Evolutionary conservation across 331 rosid species (phyloP), one percentile per base, ranked within the genome.

Genomic region (Quercus phellos): DNA sequence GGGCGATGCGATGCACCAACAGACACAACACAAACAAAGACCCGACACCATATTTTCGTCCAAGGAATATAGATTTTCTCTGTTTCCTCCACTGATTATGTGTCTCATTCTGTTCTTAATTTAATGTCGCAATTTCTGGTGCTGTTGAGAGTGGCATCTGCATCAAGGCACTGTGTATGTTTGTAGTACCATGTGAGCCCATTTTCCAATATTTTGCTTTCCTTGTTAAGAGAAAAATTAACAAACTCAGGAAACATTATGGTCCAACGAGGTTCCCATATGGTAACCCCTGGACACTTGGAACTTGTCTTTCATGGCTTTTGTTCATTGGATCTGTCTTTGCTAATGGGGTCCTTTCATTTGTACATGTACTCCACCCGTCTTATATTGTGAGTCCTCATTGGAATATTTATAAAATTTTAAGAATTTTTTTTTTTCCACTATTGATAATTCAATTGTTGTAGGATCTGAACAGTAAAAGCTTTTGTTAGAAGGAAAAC

Each of bases 301-400:
- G 83, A 84, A 86, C 77, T 84, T 55, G 87, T 79, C 77, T 81
- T 74, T 11, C 7, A 8, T 74, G 76, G 80, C 30, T 79, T 27
- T 68, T 60, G 89, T 88, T 70, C 89, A 83, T 60, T 88, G 92
- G 72, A 83, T 78, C 84, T 59, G 70, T 73, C 74, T 22, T 17
- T 77, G 70, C 30, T 51, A 10, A 73, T 70, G 50, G 32, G 12
- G 2, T 24, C 12, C 0, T 38, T 38, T 38, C 53, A 46, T 46
- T 46, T 46, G 1, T 46, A 11, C 17, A 46, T 46, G 16, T 46
- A 46, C 1, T 3, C 1, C 53, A 12, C 1, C 4, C 4, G 53
- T 46, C 53, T 12, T 13, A 13, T 3, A 46, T 3, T 46, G 17
- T 1, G 14, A 12, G 17, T 46, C 53, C 16, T 46, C 16, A 0